Evolutionary conservation across 208 protist species (phyloP).

Genomic region (Acanthamoeba royreba): DNA sequence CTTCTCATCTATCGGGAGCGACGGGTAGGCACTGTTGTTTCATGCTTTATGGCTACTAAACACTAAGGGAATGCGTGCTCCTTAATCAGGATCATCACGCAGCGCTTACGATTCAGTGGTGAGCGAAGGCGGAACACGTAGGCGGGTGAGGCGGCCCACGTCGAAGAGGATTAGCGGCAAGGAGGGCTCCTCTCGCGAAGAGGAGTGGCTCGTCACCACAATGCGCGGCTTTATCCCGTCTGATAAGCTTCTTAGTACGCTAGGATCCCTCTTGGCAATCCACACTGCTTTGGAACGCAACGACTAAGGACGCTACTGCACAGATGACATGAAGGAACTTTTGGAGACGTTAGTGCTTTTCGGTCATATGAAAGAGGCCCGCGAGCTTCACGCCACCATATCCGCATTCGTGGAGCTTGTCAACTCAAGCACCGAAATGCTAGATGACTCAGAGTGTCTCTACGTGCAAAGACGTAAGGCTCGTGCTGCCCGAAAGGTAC

Average conservation of each 20-base stretch:
- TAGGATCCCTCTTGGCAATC: background rate
- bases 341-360: conserved; percentile 18
- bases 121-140: conserved; percentile 11
- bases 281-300: background rate
- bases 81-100: background rate
- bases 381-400: background rate
- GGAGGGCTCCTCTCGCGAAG: conserved; percentile 13
- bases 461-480: background rate
- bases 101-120: background rate
- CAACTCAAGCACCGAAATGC: background rate
- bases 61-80: background rate
- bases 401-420: background rate
- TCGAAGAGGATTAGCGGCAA: conserved; percentile 15
- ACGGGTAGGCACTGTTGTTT: background rate
- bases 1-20: background rate
- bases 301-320: background rate
- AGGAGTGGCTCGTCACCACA: conserved; percentile 43
- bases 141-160: background rate
- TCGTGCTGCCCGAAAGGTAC: background rate
- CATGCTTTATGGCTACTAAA: background rate
- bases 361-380: conserved; percentile 9
- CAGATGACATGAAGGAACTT: conserved; percentile 13
- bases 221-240: background rate
- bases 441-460: conserved; percentile 16
- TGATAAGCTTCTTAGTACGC: conserved; percentile 4